Base-by-base conservation (phyloP, 2,329 filamentous ascomycete species). In the Sphaerulina populicola region DNA sequence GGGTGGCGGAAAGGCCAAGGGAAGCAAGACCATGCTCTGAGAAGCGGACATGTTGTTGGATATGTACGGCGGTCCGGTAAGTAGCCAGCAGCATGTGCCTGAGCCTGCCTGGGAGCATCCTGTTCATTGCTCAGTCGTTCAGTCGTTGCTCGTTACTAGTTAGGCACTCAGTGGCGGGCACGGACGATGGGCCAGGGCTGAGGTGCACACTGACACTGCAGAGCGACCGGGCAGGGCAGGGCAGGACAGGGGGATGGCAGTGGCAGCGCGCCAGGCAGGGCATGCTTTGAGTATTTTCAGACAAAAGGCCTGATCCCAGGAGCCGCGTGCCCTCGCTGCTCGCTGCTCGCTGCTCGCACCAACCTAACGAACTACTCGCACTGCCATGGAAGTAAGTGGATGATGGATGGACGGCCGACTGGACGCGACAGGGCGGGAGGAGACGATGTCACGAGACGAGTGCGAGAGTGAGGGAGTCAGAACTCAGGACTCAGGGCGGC, bases 11-110 rank as follows among this genome's bases (percentile, higher is more conserved):
- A 59, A 60, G 60, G 57, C 57, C 55, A 55, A 42, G 40, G 47
- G 45, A 44, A 56, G 52, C 47, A 53, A 49, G 42, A 55, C 49
- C 54, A 55, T 55, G 58, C 52, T 55, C 42, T 46, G 48, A 50
- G 60, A 57, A 56, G 46, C 45, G 60, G 60, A 59, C 56, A 62
- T 61, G 60, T 60, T 63, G 61, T 57, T 59, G 53, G 56, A 62
- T 64, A 61, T 58, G 62, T 64, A 27, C 6, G 23, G 4, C 18
- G 18, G 6, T 27, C 23, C 6, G 23, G 23, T 18, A 18, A 18
- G 18, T 18, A 64, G 59, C 58, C 60, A 59, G 52, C 44, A 53
- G 40, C 42, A 47, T 49, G 45, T 54, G 49, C 47, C 45, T 48
- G 50, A 41, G 41, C 51, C 47, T 53, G 58, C 47, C 55, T 15